Base-by-base conservation (phyloP, 352 stramenopile species). In the Pythium rishiriense region DNA sequence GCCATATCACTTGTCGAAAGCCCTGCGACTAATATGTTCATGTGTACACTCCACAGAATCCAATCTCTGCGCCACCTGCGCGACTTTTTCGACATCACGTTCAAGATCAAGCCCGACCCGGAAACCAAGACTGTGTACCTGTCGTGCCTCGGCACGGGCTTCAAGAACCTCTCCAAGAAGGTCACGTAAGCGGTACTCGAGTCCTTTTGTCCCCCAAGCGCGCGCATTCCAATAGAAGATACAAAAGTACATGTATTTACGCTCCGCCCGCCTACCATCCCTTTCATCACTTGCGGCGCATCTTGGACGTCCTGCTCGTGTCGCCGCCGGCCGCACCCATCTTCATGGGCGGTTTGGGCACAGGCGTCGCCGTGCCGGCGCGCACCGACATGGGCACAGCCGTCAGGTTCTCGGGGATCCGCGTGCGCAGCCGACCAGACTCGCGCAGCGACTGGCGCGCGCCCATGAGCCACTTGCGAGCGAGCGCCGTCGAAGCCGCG, bases 121-220 rank as follows among this genome's bases (percentile, higher is more conserved):
- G 86, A 83, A 43, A 91, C 91, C 45, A 93, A 96, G 68, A 95
- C 84, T 2, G 86, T 98, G n/a, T 70, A 98, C 66, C 79, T 98
- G 19, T 97, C 92, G 56, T 98, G 96, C 68, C 82, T 98, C 41
- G 96, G 96, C 61, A 88, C 87, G 19, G 96, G 96, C 31, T 98
- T 97, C 76, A 98, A 98, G 79, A 98, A 98, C 77, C 66, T 98
- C 54, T 83, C 88, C 62, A 97, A 97, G 69, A 98, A 97, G 73
- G 92, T 98, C 58, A 98, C 93, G 45, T 98, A 97, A 82, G 79
- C 21, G 26, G 21, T 35, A 14, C 3, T 39, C 17, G 10, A 3
- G 33, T 39, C 17, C 33, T 9, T 39, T 39, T 39, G 11, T 14
- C 17, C 33, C 7, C 2, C 17, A 14, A 9, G 17, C 33, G 9